These are phyloP conservation scores for Aspergillus pseudoterreus DNA, from an alignment of 2,329 filamentous ascomycete genomes.

Conservation along the genomic window DNA sequence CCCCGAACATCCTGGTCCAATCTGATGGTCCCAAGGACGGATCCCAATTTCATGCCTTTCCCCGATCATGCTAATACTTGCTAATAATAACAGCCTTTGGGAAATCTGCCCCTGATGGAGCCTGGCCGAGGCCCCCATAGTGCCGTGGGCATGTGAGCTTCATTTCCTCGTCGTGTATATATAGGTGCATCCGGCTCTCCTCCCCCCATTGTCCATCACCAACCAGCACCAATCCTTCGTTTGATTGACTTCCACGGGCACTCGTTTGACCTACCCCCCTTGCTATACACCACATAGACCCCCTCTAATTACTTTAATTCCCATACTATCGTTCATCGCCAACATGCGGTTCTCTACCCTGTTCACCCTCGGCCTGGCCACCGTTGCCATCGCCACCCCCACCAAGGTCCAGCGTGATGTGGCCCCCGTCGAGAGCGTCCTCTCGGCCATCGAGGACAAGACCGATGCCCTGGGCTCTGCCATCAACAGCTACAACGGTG, in stretches of 20 bases:
- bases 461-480: slow-evolving; percentile 19
- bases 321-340: slow-evolving; percentile 11
- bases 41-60: not conserved
- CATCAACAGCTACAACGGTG: slow-evolving; percentile 24
- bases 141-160: slow-evolving; percentile 11
- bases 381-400: slow-evolving; percentile 20
- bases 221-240: slow-evolving; percentile 14
- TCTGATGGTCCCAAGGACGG: not conserved
- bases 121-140: slow-evolving; percentile 1
- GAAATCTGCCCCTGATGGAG: slow-evolving; percentile 8
- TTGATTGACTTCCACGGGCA: slow-evolving; percentile 13
- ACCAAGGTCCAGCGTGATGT: slow-evolving; percentile 14
- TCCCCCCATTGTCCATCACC: slow-evolving; percentile 1
- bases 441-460: slow-evolving; percentile 17
- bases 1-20: not conserved
- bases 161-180: slow-evolving; percentile 9
- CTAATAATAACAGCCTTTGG: slow-evolving; percentile 7
- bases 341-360: slow-evolving; percentile 24
- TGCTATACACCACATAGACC: slow-evolving; percentile 1
- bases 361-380: slow-evolving; percentile 21
- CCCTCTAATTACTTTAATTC: slow-evolving; percentile 8
- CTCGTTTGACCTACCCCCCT: slow-evolving; percentile 13
- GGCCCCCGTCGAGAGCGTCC: slow-evolving; percentile 15
- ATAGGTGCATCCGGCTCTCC: slow-evolving; percentile 2
- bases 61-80: slow-evolving; percentile 7